Conservation (phyloP, 2,329 filamentous ascomycete species). For the Colletotrichum sp. region DNA sequence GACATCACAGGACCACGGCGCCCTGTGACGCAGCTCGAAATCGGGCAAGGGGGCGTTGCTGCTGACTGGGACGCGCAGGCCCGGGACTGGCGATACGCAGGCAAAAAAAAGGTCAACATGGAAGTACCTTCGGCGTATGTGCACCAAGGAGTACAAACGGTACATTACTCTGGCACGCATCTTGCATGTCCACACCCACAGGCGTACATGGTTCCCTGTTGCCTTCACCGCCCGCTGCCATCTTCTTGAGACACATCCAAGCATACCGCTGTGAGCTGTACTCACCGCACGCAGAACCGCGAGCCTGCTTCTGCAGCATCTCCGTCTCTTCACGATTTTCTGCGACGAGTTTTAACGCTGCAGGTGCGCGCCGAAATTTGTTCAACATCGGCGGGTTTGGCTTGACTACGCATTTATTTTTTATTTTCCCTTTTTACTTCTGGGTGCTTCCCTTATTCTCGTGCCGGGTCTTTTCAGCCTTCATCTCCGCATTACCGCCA, state of each 20-base stretch:
- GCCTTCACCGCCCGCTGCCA: not conserved
- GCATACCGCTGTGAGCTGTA: not conserved
- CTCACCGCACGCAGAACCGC: not conserved
- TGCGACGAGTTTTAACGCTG: not conserved
- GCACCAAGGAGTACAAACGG: not conserved
- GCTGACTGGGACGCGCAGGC: not conserved
- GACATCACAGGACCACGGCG: conserved; percentile 20
- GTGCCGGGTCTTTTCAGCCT: not conserved
- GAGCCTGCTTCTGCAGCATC: not conserved
- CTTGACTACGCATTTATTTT: not conserved
- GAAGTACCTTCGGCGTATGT: not conserved
- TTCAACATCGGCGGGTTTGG: not conserved
- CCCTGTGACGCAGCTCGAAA: conserved; percentile 10
- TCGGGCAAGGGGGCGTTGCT: not conserved
- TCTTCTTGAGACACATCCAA: not conserved
- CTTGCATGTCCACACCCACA: not conserved
- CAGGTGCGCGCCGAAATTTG: not conserved
- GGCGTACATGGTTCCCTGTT: not conserved
- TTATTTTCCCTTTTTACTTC: not conserved
- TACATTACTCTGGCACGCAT: not conserved
- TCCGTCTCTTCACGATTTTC: not conserved
- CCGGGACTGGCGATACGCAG: not conserved
- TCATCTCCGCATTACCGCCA: not conserved
- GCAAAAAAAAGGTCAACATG: not conserved
- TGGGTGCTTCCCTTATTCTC: not conserved